Percentiles rank a stretch among this genome's conserved stretches.
phyloP scores from a whole-genome alignment of 139 green algal genomes.

The Bryopsis sp. region DNA sequence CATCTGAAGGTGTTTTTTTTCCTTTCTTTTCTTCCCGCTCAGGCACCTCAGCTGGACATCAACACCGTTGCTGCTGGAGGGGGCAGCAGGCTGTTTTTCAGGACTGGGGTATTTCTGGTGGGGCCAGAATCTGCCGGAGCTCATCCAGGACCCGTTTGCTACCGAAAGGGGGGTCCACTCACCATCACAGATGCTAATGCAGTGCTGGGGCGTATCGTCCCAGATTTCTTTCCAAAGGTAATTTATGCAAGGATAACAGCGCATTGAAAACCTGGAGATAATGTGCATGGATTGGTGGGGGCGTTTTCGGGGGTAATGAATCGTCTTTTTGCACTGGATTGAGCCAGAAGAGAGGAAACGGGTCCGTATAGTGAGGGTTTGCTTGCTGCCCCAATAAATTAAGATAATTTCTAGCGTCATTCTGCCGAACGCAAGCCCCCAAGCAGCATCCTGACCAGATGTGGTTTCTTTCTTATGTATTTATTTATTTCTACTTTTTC shows the following conservation, averaged over 20 bases:
- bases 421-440: too few relatives aligned
- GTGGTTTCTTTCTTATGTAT: too few relatives aligned
- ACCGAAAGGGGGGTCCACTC: constrained; percentile 81
- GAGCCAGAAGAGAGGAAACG: too few relatives aligned
- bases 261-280: not conserved
- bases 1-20: too few relatives aligned
- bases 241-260: constrained; percentile 37
- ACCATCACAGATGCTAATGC: constrained; percentile 95
- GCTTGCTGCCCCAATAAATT: too few relatives aligned
- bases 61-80: constrained; percentile 95
- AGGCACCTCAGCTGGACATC: constrained; percentile 96
- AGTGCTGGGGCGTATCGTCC: constrained; percentile 82
- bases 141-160: constrained; percentile 91
- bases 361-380: too few relatives aligned
- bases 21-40: not conserved
- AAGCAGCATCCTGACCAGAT: too few relatives aligned
- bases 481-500: constrained; percentile 36
- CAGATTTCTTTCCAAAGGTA: constrained; percentile 89
- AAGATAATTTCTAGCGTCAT: too few relatives aligned
- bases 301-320: too few relatives aligned
- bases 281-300: too few relatives aligned
- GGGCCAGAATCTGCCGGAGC: constrained; percentile 90
- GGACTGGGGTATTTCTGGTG: constrained; percentile 53
- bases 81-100: constrained; percentile 71
- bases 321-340: too few relatives aligned